phyloP scores from a whole-genome alignment of 2,329 filamentous ascomycete species.

The Xylariaceae sp. region DNA sequence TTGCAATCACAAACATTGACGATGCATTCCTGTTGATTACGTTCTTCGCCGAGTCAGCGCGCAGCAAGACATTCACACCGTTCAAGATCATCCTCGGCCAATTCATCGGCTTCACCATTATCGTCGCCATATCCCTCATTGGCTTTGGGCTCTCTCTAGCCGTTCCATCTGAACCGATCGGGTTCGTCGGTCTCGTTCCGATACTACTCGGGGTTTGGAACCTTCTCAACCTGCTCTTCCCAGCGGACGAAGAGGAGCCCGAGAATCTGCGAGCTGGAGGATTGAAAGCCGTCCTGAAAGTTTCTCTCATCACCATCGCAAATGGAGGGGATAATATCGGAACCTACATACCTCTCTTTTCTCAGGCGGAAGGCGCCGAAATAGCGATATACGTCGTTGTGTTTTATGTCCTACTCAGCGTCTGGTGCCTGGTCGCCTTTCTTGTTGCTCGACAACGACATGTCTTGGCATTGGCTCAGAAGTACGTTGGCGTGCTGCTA shows the following conservation, averaged over 20 bases:
- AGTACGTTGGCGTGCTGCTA: neutral
- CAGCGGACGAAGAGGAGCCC: neutral
- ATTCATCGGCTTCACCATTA: neutral
- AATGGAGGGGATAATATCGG: neutral
- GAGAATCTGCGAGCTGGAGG: too few relatives aligned
- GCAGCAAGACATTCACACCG: neutral
- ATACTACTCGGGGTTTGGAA: neutral
- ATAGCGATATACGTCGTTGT: neutral
- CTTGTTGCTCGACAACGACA: neutral
- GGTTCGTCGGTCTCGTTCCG: neutral
- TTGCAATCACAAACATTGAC: neutral
- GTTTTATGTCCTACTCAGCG: neutral
- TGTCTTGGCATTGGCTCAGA: neutral
- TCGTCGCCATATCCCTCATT: neutral
- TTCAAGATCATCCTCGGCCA: conserved; percentile 1
- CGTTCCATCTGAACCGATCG: neutral
- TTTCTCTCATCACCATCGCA: neutral
- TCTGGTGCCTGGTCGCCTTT: neutral
- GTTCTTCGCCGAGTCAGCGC: neutral
- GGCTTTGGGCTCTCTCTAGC: neutral
- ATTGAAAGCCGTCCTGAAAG: neutral
- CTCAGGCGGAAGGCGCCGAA: neutral
- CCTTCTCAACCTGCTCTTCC: neutral
- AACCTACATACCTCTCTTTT: neutral
- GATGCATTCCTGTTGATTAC: neutral